Evolutionary conservation across 176 grass and related monocot genomes (phyloP).

Genomic region (Triticum timopheevii): DNA sequence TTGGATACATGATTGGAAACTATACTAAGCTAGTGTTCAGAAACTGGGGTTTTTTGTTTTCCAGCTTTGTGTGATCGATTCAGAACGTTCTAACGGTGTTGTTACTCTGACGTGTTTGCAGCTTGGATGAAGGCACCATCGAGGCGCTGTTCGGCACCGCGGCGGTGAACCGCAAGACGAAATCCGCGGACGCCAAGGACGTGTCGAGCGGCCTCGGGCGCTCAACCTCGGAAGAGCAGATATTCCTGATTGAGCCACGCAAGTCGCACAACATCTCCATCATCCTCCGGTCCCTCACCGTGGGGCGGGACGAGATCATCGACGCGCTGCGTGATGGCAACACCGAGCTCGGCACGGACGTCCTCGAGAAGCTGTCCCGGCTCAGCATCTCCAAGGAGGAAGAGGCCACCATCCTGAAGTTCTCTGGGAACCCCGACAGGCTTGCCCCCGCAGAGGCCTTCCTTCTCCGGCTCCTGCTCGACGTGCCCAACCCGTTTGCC

Average conservation of each 20-base stretch:
- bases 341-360: constrained; percentile 60
- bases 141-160: constrained; percentile 83
- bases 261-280: constrained; percentile 95
- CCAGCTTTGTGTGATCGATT: neutral
- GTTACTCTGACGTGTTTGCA: constrained; percentile 15
- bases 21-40: neutral
- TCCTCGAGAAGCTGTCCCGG: constrained; percentile 71
- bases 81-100: neutral
- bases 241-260: constrained; percentile 77
- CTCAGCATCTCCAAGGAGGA: constrained; percentile 73
- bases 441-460: constrained; percentile 74
- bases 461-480: constrained; percentile 65
- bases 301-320: constrained; percentile 66
- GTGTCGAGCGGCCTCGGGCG: constrained; percentile 19
- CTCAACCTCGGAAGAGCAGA: constrained; percentile 47
- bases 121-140: constrained; percentile 87
- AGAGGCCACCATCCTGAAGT: constrained; percentile 52
- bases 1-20: neutral
- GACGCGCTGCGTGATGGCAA: constrained; percentile 59
- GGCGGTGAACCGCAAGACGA: constrained; percentile 50
- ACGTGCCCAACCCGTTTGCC: constrained; percentile 61
- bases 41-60: neutral
- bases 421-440: constrained; percentile 64
- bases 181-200: constrained; percentile 37
- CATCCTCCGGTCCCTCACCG: constrained; percentile 73